Percentiles rank a stretch among this genome's conserved stretches.
These are phyloP conservation scores for Colletotrichum spaethianum DNA, from an alignment of 2,329 filamentous ascomycete species.

Conservation along the genomic window DNA sequence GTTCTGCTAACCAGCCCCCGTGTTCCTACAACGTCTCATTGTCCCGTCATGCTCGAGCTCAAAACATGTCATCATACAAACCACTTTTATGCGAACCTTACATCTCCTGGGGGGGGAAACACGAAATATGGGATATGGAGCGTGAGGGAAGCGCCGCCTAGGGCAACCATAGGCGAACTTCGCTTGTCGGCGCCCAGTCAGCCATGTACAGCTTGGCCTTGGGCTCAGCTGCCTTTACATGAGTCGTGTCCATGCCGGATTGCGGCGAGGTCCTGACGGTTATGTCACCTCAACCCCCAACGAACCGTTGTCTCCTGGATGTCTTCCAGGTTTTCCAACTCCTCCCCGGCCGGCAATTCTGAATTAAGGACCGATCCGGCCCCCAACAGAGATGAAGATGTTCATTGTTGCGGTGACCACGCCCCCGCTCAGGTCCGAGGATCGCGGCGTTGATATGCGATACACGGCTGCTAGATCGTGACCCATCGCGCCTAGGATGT, in stretches of 20 bases:
- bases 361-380: background rate
- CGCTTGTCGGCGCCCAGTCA: background rate
- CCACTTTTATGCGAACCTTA: background rate
- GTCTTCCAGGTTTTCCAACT: conserved; percentile 1
- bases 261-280: conserved; percentile 6
- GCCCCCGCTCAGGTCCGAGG: background rate
- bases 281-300: conserved; percentile 37
- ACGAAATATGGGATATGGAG: too few relatives aligned
- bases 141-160: background rate
- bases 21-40: background rate
- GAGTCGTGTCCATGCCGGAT: conserved; percentile 30
- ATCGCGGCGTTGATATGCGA: background rate
- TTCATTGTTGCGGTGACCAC: background rate
- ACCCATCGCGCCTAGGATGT: background rate
- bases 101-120: too few relatives aligned
- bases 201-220: conserved; percentile 3
- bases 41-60: conserved; percentile 21
- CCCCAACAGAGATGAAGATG: conserved; percentile 13
- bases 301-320: conserved; percentile 14
- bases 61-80: background rate
- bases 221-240: conserved; percentile 15
- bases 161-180: background rate
- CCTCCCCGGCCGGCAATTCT: conserved; percentile 5
- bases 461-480: background rate
- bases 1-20: background rate